Base-by-base conservation (phyloP, 495 filamentous ascomycete species). In the Symbiotaphrina buchneri region DNA sequence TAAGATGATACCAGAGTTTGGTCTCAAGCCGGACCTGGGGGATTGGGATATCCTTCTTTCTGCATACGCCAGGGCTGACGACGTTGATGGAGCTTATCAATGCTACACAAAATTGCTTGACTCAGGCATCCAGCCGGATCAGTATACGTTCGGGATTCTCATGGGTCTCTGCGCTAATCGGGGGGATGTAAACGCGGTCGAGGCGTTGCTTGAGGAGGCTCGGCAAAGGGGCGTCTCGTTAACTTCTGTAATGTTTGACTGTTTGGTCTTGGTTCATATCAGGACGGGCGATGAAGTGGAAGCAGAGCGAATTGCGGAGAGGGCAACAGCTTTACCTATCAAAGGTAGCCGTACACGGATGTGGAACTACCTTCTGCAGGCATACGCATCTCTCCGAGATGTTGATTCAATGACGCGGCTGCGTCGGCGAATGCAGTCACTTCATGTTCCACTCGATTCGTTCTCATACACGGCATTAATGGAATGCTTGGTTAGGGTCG, bases 21-120 rank as follows among this genome's bases (percentile, higher is more conserved):
- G 55, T 0, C 39, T 77, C 10, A 30, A 51, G 11, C 71, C 66
- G 13, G 61, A 63, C 37, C 45, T 51, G 0, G 37, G 51, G 8
- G 64, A 61, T 26, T 90, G 71, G 69, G 92, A 94, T 43, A 71
- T 75, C 18, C 45, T 93, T 20, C 52, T 97, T 10, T 63, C 71
- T 35, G 77, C 79, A 3, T 59, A 81, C 46, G 52, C 55, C 1
- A 68, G 66, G 40, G 63, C 62, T 4, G 55, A 60, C 18, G 73
- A 91, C 47, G 54, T 74, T 28, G 54, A 68, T 23, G 66, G 65
- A 3, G 68, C 68, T 10, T 53, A 77, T 36, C 37, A 48, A 2
- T 56, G 55, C 17, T 76, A 84, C 35, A 51, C 68, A 11, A 41
- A 57, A 8, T 51, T 87, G 42, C 45, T 65, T 10, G 38, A 49